phyloP scores from a whole-genome alignment of 805 yeast species.

The Schizosaccharomyces cryophilus region DNA sequence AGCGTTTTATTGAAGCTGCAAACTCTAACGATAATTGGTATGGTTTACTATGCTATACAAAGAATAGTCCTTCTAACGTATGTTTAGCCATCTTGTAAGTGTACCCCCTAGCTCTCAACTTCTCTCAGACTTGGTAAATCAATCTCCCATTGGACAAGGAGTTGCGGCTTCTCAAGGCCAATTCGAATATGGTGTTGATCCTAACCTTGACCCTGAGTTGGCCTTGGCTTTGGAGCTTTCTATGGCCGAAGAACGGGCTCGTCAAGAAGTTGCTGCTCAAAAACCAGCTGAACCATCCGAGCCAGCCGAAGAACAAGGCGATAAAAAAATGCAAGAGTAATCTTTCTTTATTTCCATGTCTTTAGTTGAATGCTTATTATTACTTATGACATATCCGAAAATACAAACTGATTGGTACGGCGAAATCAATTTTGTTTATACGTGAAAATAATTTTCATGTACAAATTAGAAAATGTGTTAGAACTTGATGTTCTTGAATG shows the following conservation, averaged over 20 bases:
- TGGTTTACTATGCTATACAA: neutral
- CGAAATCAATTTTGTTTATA: too few relatives aligned
- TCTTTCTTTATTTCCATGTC: neutral
- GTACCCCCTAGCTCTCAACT: constrained; percentile 73
- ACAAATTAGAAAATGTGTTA: too few relatives aligned
- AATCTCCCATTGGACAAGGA: constrained; percentile 47
- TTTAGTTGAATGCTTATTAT: neutral
- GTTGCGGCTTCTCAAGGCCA: constrained; percentile 31
- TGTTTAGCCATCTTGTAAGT: constrained; percentile 46
- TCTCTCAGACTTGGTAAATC: constrained; percentile 54
- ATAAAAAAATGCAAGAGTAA: neutral
- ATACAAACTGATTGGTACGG: too few relatives aligned
- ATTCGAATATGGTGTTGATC: constrained; percentile 47
- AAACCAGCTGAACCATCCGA: neutral
- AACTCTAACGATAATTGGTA: constrained; percentile 33
- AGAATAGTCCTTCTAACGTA: neutral
- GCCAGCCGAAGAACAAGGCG: neutral
- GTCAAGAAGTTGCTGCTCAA: constrained; percentile 34
- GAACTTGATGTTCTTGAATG: too few relatives aligned
- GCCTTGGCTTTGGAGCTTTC: constrained; percentile 89
- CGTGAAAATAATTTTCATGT: too few relatives aligned
- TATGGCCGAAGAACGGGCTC: constrained; percentile 75
- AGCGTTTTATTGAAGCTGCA: constrained; percentile 48
- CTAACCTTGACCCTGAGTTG: constrained; percentile 85
- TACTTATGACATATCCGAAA: too few relatives aligned